Evolutionary conservation across 73 alveolate species (phyloP).

Genomic region (Blepharisma japonicum): DNA sequence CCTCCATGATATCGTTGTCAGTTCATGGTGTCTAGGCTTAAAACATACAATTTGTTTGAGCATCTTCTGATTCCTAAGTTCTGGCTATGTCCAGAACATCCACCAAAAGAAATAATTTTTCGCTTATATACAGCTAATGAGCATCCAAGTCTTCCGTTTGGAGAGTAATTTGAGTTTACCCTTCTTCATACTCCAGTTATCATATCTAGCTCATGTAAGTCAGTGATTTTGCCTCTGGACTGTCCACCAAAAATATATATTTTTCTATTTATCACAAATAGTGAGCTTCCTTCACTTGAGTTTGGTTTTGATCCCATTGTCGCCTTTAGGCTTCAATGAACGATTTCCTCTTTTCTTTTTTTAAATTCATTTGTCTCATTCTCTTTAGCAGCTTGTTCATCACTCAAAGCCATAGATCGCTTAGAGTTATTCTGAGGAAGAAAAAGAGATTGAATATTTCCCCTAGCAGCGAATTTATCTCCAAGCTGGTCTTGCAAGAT

Average conservation of each 20-base stretch:
- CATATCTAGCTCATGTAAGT: background rate
- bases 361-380: too few relatives aligned
- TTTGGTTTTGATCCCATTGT: constrained; percentile 11
- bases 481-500: too few relatives aligned
- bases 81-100: background rate
- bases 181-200: background rate
- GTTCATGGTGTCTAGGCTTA: background rate
- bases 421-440: too few relatives aligned
- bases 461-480: too few relatives aligned
- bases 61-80: background rate
- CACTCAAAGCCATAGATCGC: too few relatives aligned
- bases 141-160: background rate
- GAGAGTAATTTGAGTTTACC: background rate
- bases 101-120: constrained; percentile 10
- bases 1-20: background rate
- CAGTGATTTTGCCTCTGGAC: background rate
- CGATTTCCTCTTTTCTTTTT: too few relatives aligned
- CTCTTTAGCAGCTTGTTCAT: too few relatives aligned
- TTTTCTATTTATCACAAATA: background rate
- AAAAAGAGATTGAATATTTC: too few relatives aligned
- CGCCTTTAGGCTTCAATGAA: background rate
- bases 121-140: background rate
- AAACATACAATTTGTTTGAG: background rate
- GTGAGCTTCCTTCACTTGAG: constrained; percentile 15
- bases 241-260: constrained; percentile 29